Base-by-base conservation (phyloP, 1,284 basidiomycete species). In the Mrakiaceae sp. region DNA sequence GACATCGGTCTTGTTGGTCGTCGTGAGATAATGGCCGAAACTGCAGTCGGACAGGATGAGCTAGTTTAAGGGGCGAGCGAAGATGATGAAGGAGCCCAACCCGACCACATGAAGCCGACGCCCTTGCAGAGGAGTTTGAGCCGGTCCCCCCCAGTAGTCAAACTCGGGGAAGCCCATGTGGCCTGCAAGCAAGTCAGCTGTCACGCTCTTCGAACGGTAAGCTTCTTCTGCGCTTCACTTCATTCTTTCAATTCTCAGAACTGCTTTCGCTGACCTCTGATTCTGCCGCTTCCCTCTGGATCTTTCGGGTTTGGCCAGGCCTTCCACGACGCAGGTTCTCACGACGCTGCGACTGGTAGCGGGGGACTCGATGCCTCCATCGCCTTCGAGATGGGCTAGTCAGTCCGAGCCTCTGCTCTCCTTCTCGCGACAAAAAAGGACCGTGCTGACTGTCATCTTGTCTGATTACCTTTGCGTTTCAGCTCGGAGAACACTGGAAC, bases 351-450 rank as follows among this genome's bases (percentile, higher is more conserved):
- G 4, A 27, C 64, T 0, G 69, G 69, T 0, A 67, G 63, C 0
- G 69, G 69, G 5, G 68, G 69, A 40, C 58, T 70, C 12, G 69
- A 70, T 58, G 68, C 63, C 7, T 68, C 68, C 3, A 62, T 70
- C 47, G 56, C 54, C 39, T 68, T 62, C 51, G 69, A 70, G 67
- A 58, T 60, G 12, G 63, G 51, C 5, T 44, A 46, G 68, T 67
- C 44, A 43, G 67, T 64, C 14, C 7, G 39, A 9, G n/a, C 27
- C 27, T 39, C 50, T 39, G 46, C 8, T 39, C 51, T 46, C 50
- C 46, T 4, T 49, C 39, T 60, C 27, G 27, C 27, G 27, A n/a
- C 2, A 2, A 27, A 1, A 27, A 27, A 27, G 27, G 27, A 27
- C 27, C 2, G 27, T 27, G 27, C 27, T 27, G 27, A 27, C 5